A percentile compares a stretch with the other conserved stretches of the same genome.
Evolutionary conservation across 1,284 basidiomycete genomes (phyloP).

Genomic region (Tranzscheliella williamsii): DNA sequence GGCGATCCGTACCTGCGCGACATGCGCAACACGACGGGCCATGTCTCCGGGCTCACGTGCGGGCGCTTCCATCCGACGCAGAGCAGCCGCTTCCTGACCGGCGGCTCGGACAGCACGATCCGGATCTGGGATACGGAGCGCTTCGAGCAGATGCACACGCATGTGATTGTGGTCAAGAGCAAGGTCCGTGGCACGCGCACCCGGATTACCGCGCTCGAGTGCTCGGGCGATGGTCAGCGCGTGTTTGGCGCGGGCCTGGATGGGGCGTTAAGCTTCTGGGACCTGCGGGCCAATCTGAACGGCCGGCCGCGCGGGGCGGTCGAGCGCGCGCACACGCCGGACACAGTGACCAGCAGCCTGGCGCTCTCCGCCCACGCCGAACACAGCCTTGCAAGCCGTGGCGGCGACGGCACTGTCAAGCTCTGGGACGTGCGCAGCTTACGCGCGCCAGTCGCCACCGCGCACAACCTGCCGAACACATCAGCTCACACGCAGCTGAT

Average conservation of each 20-base stretch:
- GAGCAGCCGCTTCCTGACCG: slow-evolving; percentile 80
- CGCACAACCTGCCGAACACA: slow-evolving; percentile 71
- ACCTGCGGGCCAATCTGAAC: slow-evolving; percentile 79
- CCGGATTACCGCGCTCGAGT: slow-evolving; percentile 71
- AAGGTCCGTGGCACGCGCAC: slow-evolving; percentile 94
- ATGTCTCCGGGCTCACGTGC: slow-evolving; percentile 87
- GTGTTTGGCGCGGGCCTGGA: slow-evolving; percentile 73
- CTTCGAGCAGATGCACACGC: slow-evolving; percentile 74
- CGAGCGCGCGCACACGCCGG: slow-evolving; percentile 82
- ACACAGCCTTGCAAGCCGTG: slow-evolving; percentile 76
- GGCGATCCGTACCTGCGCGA: slow-evolving; percentile 98
- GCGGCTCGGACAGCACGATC: slow-evolving; percentile 91
- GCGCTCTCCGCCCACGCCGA: slow-evolving; percentile 81
- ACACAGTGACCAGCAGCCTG: slow-evolving; percentile 79
- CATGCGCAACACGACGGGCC: slow-evolving; percentile 94
- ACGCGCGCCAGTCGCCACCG: slow-evolving; percentile 76
- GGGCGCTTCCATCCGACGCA: slow-evolving; percentile 90
- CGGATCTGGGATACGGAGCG: slow-evolving; percentile 94
- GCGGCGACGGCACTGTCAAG: slow-evolving; percentile 92
- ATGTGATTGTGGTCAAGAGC: slow-evolving; percentile 90
- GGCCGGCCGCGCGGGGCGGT: slow-evolving; percentile 82
- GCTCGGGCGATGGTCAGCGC: slow-evolving; percentile 1
- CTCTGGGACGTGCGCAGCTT: slow-evolving; percentile 89
- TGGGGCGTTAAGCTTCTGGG: slow-evolving; percentile 90
- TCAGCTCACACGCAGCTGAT: slow-evolving; percentile 89